Evolutionary conservation across 2,329 filamentous ascomycete species (phyloP), one percentile per base, ranked within the genome.

Genomic region (Arachnopeziza araneosa): DNA sequence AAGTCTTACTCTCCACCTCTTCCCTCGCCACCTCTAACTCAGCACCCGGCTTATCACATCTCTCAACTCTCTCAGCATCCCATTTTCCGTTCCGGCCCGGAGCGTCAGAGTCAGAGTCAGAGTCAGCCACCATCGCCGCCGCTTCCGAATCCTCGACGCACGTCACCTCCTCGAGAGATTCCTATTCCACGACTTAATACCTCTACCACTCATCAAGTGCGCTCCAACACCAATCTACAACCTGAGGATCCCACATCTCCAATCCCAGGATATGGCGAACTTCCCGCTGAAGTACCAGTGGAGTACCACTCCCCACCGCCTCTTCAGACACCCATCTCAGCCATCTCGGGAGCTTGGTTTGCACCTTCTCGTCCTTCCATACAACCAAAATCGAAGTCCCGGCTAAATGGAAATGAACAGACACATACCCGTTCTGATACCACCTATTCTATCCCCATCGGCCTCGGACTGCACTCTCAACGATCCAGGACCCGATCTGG

Each of bases 391-490:
- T 54, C 44, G 24, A 57, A 51, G 17, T 55, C 30, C 24, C 48
- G 24, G 3, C 24, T 30, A 8, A 54, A 17, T 26, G 6, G 26
- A 12, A 24, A 30, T 4, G 26, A n/a, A 30, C 52, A 19, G 8
- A 26, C 22, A 23, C 24, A 24, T 22, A 24, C 12, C 17, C 55
- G 50, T 19, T 32, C 57, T 8, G 60, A 55, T 24, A 50, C 53
- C n/a, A 63, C 59, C 9, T 63, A 65, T 55, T 62, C 49, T 19
- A 65, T 66, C 23, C 66, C 66, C 14, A 67, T 69, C 53, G 66
- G 67, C 5, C 60, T 67, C 1, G 66, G 66, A n/a, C 49, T 67
- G 50, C 55, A 60, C 7, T 55, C 57, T 50, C 58, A 30, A 8
- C 52, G 26, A 55, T 36, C 36, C 7, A 32, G 14, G 30, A 7